Base-by-base conservation (phyloP, 2,329 filamentous ascomycete species). In the Mariannaea sp. region DNA sequence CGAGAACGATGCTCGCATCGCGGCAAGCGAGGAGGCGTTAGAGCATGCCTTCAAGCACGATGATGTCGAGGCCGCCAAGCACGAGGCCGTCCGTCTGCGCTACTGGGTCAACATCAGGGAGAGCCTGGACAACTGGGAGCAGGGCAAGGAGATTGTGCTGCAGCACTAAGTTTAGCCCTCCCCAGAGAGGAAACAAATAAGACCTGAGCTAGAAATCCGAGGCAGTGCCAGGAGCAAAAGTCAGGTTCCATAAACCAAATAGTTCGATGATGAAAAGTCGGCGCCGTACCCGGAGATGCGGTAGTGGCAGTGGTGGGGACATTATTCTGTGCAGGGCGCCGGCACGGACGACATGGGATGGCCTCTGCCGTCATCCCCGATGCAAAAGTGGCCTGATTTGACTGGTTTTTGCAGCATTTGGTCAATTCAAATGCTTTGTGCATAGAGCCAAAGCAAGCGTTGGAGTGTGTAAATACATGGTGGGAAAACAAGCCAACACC, bases 101-200 rank as follows among this genome's bases (percentile, higher is more conserved):
- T 97, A 97, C 76, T 97, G 93, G 93, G 81, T 88, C 50, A 96
- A 92, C 73, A 87, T 97, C 56, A 81, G 85, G 57, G 88, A 95
- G 71, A 89, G 86, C 40, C 76, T 97, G 66, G 78, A 88, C 68
- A 83, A 86, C 58, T 97, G 93, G 92, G 91, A 96, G 78, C 84
- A 79, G 65, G 92, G 91, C 5, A 87, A 84, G 75, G 75, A 75
- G 6, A 69, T 80, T 48, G 77, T 83, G 38, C 62, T 85, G 61
- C 71, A 81, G 66, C 83, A 86, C 48, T 76, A 58, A 56, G 38
- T 29, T 14, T 33, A 14, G 8, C 32, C 10, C 10, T n/a, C 5
- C 29, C 10, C 10, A 32, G 30, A 33, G 26, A 33, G 30, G 17
- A n/a, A 33, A n/a, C n/a, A n/a, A n/a, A n/a, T n/a, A n/a, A n/a